Percentiles rank a stretch among this genome's conserved stretches.
Evolutionary conservation across 441 rosid genomes (phyloP).

Genomic region (Omphalea diandra): DNA sequence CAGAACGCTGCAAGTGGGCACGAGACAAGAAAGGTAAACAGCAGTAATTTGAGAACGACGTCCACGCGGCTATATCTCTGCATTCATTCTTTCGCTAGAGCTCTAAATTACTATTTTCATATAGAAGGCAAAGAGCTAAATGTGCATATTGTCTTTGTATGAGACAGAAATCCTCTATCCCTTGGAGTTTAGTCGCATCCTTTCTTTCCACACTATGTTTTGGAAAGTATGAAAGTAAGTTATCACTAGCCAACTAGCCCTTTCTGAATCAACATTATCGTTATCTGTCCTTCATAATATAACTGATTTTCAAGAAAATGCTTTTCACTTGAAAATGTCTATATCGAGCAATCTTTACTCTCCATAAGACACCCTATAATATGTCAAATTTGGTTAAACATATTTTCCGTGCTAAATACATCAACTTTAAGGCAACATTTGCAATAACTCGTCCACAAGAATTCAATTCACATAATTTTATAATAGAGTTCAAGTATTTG

Average conservation of each 20-base stretch:
- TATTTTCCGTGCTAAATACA: no score
- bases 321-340: no score
- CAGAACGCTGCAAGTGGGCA: slow-evolving; percentile 33
- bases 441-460: no score
- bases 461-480: no score
- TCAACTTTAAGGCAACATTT: no score
- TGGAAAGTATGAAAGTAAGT: no score
- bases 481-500: no score
- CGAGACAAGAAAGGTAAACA: slow-evolving; percentile 22
- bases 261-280: slow-evolving; percentile 7
- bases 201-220: background rate
- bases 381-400: no score
- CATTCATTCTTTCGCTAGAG: slow-evolving; percentile 11
- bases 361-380: no score
- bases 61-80: slow-evolving; percentile 10
- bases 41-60: slow-evolving; percentile 23
- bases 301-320: background rate
- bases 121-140: slow-evolving; percentile 24
- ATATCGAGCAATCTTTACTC: no score
- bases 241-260: slow-evolving; percentile 5
- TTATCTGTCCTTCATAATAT: background rate
- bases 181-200: slow-evolving; percentile 21
- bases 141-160: slow-evolving; percentile 26
- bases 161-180: slow-evolving; percentile 23
- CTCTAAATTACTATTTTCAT: slow-evolving; percentile 28